Base-by-base conservation (phyloP, 31 red algal species). In the Endocladia muricata region DNA sequence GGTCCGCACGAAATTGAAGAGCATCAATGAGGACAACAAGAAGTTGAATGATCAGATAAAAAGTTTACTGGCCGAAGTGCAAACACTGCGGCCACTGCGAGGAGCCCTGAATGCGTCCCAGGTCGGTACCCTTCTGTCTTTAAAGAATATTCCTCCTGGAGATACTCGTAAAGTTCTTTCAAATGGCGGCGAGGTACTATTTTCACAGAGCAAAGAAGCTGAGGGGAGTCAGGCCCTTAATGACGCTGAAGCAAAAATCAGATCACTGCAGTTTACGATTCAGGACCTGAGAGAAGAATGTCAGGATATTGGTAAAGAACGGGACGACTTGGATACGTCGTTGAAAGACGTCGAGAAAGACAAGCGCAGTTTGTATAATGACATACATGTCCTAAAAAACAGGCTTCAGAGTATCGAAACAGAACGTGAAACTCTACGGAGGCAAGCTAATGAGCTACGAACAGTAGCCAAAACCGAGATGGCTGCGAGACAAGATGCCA, bases 41-140 rank as follows among this genome's bases (percentile, higher is more conserved):
- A 47, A 81, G 15, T 25, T 88, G 38, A 88, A 80, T 69, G 40
- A 76, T 2, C 75, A 88, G 39, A 68, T 88, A 41, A 42, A 71
- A 2, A 76, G 32, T 8, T 61, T 85, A 2, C 42, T 85, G 60
- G 30, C 56, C 39, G 81, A 85, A 9, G 41, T 85, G 3, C 70
- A 73, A 35, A 67, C 22, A 36, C 55, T 85, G 58, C 69, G 75
- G 41, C 62, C 37, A 32, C 32, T 65, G 3, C 3, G 30, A 9
- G 28, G 15, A 55, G 42, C 3, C 32, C 55, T 56, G 8, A 30
- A 15, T 35, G 59, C 82, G 26, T 47, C 17, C 37, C 55, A 15
- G 6, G 32, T 28, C 30, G 25, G 25, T 13, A 4, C 0, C 4
- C 25, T 6, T 4, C 13, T 58, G 55, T 13, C 44, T 13, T 19